Evolutionary conservation across 768 basidiomycete species (phyloP), one percentile per base, ranked within the genome.

Genomic region (Amanita rubescens): DNA sequence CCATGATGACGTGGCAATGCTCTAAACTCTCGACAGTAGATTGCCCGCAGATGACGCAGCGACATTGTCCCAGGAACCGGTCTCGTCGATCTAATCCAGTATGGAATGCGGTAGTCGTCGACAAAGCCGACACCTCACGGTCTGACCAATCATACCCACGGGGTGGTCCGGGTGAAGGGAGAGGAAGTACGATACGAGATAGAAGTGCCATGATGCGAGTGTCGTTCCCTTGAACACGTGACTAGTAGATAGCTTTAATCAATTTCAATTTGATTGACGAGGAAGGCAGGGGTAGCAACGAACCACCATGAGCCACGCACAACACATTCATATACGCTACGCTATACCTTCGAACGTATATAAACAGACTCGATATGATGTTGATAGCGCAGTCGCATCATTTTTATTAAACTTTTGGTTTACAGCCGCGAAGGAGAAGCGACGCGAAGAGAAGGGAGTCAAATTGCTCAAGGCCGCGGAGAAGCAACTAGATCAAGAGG

Each of bases 151-250:
- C 49, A 20, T 50, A 50, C 49, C n/a, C 49, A 35, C 3, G 6
- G 49, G 49, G 49, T 11, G 25, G 33, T 9, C 2, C 20, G 19
- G 32, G 30, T 12, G 30, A 25, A 46, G 44, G n/a, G n/a, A n/a
- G n/a, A 46, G 44, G 44, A 49, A 49, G 48, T 49, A 5, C 14
- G 33, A 49, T 34, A 17, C 30, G 6, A 19, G 33, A 24, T 19
- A 49, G n/a, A 37, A 32, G 48, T 35, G 48, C 48, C 48, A 49
- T 49, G n/a, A n/a, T n/a, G n/a, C n/a, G n/a, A n/a, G n/a, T n/a
- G n/a, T n/a, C n/a, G n/a, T n/a, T n/a, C n/a, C n/a, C n/a, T n/a
- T n/a, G n/a, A n/a, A n/a, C n/a, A n/a, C n/a, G n/a, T n/a, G n/a
- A n/a, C n/a, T n/a, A n/a, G n/a, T n/a, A n/a, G n/a, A n/a, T n/a